Base-by-base conservation (phyloP, 352 stramenopile genomes). In the Globisporangium splendens region DNA sequence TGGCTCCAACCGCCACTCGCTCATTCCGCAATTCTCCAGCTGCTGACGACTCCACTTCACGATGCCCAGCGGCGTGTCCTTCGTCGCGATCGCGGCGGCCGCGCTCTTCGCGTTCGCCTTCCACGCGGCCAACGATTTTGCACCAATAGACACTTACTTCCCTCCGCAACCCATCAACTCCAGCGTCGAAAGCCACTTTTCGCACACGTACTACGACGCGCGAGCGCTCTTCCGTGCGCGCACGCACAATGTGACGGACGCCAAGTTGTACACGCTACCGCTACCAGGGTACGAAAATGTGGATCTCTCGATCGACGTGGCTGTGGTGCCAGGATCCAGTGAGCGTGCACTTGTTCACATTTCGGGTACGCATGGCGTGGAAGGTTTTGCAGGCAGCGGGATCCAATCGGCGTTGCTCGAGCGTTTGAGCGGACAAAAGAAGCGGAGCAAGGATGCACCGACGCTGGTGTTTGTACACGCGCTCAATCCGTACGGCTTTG, bases 401-500 rank as follows among this genome's bases (percentile, higher is more conserved):
- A 73, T 71, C 44, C 63, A 75, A 41, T 56, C 51, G 17, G 56
- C 65, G 13, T 47, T 80, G 15, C 43, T 79, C n/a, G 52, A 64
- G 43, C 48, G 28, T 10, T 35, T 35, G 28, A 33, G 21, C 13
- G 54, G 20, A 22, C n/a, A 17, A 44, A 56, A 12, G 33, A 41
- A 15, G 50, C 31, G 20, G 62, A 67, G n/a, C 48, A 11, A 54
- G 43, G 17, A 28, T 10, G 28, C 55, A 2, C 72, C 76, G 1
- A 89, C 83, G n/a, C 54, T 96, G 14, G 62, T 95, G 18, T 71
- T 96, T 31, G 68, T 96, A 1, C 86, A 96, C 63, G 75, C 81
- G 73, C 79, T 96, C 3, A 96, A 96, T 65, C 85, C 88, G 1
- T 87, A 74, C 57, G 88, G 88, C 10, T 91, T 96, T 71, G 64